Conservation (phyloP, 345 rosid species). For the Lepidium africanum region DNA sequence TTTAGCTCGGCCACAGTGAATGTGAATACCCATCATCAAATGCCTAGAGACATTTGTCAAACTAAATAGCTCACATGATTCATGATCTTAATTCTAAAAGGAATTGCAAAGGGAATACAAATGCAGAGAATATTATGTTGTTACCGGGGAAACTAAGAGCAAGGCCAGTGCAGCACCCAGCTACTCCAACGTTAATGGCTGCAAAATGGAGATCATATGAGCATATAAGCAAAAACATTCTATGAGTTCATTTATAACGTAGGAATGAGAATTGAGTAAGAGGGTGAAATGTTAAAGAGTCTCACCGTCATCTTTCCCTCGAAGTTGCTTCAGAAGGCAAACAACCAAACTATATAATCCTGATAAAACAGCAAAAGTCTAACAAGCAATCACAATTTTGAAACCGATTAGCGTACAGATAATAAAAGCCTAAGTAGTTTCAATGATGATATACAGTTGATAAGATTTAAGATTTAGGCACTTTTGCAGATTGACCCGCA, state of each 20-base stretch:
- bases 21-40: neutral
- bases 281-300: neutral
- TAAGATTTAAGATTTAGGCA: slow-evolving; percentile 8
- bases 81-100: neutral
- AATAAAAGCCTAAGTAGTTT: neutral
- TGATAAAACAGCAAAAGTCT: slow-evolving; percentile 26
- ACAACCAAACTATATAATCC: slow-evolving; percentile 32
- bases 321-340: slow-evolving; percentile 61
- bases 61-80: neutral
- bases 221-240: slow-evolving; percentile 1
- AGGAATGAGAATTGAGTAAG: neutral
- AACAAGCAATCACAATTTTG: neutral
- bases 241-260: neutral
- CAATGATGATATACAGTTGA: neutral
- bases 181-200: slow-evolving; percentile 88
- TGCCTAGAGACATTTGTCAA: neutral
- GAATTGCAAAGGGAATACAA: neutral
- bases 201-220: slow-evolving; percentile 16
- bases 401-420: neutral
- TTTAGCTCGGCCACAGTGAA: neutral
- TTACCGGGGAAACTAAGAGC: slow-evolving; percentile 87
- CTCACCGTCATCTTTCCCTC: slow-evolving; percentile 95
- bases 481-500: slow-evolving; percentile 90
- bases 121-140: neutral
- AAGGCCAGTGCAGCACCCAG: slow-evolving; percentile 88